A percentile compares a stretch with the other conserved stretches of the same genome.
phyloP scores from a whole-genome alignment of 2,329 filamentous ascomycete genomes.

The Cercospora beticola region DNA sequence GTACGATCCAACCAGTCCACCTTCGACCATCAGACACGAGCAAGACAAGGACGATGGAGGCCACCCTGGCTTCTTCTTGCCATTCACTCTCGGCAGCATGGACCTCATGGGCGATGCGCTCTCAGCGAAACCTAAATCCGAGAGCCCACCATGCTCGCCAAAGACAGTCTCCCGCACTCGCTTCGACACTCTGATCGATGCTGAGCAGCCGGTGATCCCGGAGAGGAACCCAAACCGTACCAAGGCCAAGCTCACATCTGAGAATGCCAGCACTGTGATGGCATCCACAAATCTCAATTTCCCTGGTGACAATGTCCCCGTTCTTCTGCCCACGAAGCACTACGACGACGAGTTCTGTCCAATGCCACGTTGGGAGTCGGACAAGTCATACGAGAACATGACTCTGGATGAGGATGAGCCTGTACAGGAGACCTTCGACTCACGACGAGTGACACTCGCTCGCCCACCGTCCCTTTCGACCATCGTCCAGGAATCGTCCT shows the following conservation, averaged over 20 bases:
- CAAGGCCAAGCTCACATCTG: conserved; percentile 30
- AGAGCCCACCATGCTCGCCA: conserved; percentile 43
- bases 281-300: conserved; percentile 20
- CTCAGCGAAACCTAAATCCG: conserved; percentile 11
- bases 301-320: conserved; percentile 27
- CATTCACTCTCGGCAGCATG: conserved; percentile 20
- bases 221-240: conserved; percentile 12
- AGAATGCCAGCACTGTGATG: conserved; percentile 38
- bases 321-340: conserved; percentile 27
- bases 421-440: conserved; percentile 1
- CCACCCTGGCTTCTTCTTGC: conserved; percentile 20
- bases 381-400: conserved; percentile 3
- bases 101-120: conserved; percentile 15
- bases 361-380: conserved; percentile 17
- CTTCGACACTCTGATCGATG: neutral
- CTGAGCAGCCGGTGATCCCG: conserved; percentile 7
- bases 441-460: conserved; percentile 17
- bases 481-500: conserved; percentile 22
- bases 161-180: conserved; percentile 33
- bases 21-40: conserved; percentile 15
- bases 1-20: conserved; percentile 36
- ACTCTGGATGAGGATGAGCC: conserved; percentile 5
- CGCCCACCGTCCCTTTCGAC: conserved; percentile 23
- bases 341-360: conserved; percentile 11
- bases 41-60: neutral